These are phyloP conservation scores for Suillus americanus DNA, from an alignment of 768 basidiomycete species.

Conservation along the genomic window DNA sequence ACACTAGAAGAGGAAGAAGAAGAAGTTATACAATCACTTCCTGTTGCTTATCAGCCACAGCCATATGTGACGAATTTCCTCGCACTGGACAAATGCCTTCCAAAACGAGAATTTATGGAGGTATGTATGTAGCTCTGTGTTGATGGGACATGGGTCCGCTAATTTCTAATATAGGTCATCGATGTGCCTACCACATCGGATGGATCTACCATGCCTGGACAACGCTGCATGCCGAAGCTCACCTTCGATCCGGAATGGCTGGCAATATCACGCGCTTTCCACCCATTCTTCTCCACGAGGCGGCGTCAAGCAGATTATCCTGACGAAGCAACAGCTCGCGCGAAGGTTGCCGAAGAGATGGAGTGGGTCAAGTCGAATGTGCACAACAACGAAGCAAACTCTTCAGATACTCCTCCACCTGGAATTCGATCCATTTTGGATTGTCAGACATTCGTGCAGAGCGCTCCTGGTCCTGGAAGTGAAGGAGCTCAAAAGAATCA, in stretches of 20 bases:
- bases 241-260: conserved; percentile 92
- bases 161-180: conserved; percentile 52
- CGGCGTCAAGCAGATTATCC: conserved; percentile 60
- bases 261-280: conserved; percentile 85
- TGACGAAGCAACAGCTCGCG: conserved; percentile 44
- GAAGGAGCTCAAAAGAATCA: conserved; percentile 40
- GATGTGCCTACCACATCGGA: conserved; percentile 46
- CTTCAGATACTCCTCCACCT: conserved; percentile 12
- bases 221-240: conserved; percentile 36
- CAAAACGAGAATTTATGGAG: conserved; percentile 76
- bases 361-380: conserved; percentile 71
- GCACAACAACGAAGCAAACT: conserved; percentile 21
- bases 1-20: conserved; percentile 47
- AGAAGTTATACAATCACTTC: conserved; percentile 35
- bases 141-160: background rate
- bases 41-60: conserved; percentile 16
- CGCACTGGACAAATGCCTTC: conserved; percentile 89
- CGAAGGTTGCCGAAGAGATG: conserved; percentile 56
- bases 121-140: conserved; percentile 36
- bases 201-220: conserved; percentile 10
- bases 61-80: conserved; percentile 68
- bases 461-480: conserved; percentile 54
- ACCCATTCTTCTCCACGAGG: conserved; percentile 67
- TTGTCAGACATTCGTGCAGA: conserved; percentile 67
- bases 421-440: conserved; percentile 43